These are phyloP conservation scores for Phytopythium montanum DNA, from an alignment of 352 stramenopile genomes.

Conservation along the genomic window DNA sequence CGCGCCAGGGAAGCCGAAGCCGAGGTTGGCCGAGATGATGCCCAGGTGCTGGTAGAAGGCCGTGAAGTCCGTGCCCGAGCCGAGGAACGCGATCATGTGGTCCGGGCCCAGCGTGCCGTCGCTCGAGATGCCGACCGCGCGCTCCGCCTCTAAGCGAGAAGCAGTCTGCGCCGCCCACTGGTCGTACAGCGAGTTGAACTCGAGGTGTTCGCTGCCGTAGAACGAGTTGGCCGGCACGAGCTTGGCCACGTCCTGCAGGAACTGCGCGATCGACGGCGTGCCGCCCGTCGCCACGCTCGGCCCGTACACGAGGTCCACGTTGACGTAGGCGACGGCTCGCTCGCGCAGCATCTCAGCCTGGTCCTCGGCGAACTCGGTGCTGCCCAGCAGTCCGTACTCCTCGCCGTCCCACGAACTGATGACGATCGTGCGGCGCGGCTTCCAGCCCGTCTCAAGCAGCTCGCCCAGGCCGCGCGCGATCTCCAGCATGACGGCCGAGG, in stretches of 20 bases:
- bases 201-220: slow-evolving; percentile 6
- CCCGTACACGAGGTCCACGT: slow-evolving; percentile 54
- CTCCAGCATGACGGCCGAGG: slow-evolving; percentile 68
- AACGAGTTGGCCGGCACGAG: slow-evolving; percentile 25
- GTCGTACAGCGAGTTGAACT: slow-evolving; percentile 7
- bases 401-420: slow-evolving; percentile 72
- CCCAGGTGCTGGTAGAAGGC: slow-evolving; percentile 73
- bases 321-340: slow-evolving; percentile 50
- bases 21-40: slow-evolving; percentile 60
- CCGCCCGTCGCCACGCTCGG: slow-evolving; percentile 24
- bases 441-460: slow-evolving; percentile 50
- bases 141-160: slow-evolving; percentile 2
- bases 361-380: slow-evolving; percentile 51
- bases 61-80: slow-evolving; percentile 51
- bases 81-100: slow-evolving; percentile 32
- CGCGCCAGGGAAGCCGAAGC: slow-evolving; percentile 17
- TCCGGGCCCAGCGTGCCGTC: slow-evolving; percentile 22
- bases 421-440: slow-evolving; percentile 66
- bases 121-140: slow-evolving; percentile 3
- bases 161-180: slow-evolving; percentile 8
- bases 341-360: slow-evolving; percentile 24
- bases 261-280: slow-evolving; percentile 36
- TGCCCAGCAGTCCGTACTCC: slow-evolving; percentile 58
- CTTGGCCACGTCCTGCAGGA: slow-evolving; percentile 29
- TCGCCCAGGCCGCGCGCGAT: slow-evolving; percentile 50